A percentile compares a stretch with the other conserved stretches of the same genome.
Conservation (phyloP, 306 rosid species). For the Alnus glutinosa region DNA sequence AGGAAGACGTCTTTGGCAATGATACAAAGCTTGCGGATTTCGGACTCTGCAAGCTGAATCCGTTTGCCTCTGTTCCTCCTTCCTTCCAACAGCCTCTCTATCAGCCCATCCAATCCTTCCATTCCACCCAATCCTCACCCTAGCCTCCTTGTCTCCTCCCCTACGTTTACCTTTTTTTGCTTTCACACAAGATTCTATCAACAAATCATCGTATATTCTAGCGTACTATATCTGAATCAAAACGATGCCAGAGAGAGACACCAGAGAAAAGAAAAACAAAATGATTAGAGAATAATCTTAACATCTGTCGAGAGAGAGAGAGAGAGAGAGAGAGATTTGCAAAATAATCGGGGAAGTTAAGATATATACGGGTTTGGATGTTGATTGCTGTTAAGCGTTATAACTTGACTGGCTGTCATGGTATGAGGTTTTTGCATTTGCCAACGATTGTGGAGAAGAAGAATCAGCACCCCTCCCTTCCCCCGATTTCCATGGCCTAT, state of each 20-base stretch:
- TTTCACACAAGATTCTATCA: not conserved
- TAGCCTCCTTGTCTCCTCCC: not conserved
- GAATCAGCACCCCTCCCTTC: slow-evolving; percentile 23
- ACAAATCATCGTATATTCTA: not conserved
- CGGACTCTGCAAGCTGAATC: slow-evolving; percentile 65
- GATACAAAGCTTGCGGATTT: slow-evolving; percentile 75
- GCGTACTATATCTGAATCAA: not conserved
- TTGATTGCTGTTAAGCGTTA: slow-evolving; percentile 2
- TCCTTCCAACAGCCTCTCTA: slow-evolving; percentile 74
- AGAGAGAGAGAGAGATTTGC: slow-evolving; percentile 20
- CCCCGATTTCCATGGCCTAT: slow-evolving; percentile 28
- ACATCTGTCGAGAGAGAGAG: slow-evolving; percentile 15
- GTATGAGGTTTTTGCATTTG: slow-evolving; percentile 24
- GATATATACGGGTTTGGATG: slow-evolving; percentile 32
- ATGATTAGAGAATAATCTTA: not conserved
- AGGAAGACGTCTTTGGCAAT: slow-evolving; percentile 74
- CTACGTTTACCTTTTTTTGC: not conserved
- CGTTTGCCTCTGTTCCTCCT: slow-evolving; percentile 66
- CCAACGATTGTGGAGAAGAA: slow-evolving; percentile 32
- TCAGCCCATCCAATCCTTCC: slow-evolving; percentile 85
- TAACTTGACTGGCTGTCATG: slow-evolving; percentile 34
- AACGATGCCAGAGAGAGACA: not conserved
- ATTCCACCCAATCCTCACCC: slow-evolving; percentile 35
- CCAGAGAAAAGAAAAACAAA: not conserved
- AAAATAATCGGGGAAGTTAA: slow-evolving; percentile 25